Base-by-base conservation (phyloP, 208 protist species). In the Tritrichomonas musculus region DNA sequence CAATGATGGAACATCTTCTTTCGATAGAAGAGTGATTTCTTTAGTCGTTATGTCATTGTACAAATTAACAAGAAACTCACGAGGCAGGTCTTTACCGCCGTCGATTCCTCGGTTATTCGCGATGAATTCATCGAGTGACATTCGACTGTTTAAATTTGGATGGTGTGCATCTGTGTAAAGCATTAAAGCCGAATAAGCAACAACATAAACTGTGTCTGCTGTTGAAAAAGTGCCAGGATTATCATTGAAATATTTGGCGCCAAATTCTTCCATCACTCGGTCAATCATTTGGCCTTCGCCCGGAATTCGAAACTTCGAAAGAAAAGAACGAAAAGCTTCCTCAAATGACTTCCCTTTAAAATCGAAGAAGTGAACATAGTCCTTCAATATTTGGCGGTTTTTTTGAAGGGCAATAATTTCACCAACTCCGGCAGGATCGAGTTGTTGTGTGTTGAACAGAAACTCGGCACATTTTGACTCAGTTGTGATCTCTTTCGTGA, bases 271-370 rank as follows among this genome's bases (percentile, higher is more conserved):
- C 93, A 96, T 84, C 20, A 96, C 94, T 57, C 95, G 92, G 17
- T 93, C 94, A 84, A 96, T 96, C 94, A 95, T 96, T 94, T 96
- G 95, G n/a, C 92, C 92, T 94, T 96, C 95, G 27, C 95, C 95
- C 30, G 95, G 94, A 27, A 96, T 93, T 30, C 92, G 53, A 93
- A 95, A 95, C 33, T 88, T 69, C 17, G 93, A 66, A 27, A 94
- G 41, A 55, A 94, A 92, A 0, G 8, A 36, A 22, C 84, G n/a
- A 27, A 94, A 93, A n/a, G 94, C 93, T 27, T 94, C 22, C 27
- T 88, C 93, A 47, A 94, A 92, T 57, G 47, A 1, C 13, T 53
- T 47, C 1, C n/a, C n/a, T 60, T 1, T 33, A n/a, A 88, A 88
- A 57, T 88, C 77, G 47, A 88, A 88, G 30, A 25, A 88, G 17